Percentiles rank a stretch among this genome's conserved stretches.
phyloP scores from a whole-genome alignment of 163 green algal genomes.

The Scenedesmus sp. region DNA sequence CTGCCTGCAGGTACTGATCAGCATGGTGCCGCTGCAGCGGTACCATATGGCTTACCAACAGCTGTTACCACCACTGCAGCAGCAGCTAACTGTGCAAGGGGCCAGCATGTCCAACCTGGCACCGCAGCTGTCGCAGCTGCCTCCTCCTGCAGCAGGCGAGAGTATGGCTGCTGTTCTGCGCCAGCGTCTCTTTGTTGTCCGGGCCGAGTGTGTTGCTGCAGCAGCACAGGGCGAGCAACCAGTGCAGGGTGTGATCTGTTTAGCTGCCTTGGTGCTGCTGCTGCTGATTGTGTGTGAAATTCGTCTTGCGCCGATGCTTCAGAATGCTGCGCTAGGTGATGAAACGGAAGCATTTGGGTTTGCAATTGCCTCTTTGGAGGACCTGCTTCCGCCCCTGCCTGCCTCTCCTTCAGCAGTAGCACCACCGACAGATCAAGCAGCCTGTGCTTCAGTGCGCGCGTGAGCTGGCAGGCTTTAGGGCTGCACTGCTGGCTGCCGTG shows the following conservation, averaged over 20 bases:
- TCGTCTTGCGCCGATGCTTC: too few species aligned
- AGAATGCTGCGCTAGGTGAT: background rate
- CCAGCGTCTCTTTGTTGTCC: background rate
- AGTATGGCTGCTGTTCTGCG: background rate
- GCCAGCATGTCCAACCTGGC: background rate
- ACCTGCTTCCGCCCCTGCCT: background rate
- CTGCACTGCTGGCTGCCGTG: background rate
- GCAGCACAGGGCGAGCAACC: background rate
- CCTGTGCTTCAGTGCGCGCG: background rate
- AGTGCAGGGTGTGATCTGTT: background rate
- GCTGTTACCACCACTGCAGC: slow-evolving; percentile 16
- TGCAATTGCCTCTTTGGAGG: background rate
- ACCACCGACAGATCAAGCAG: background rate
- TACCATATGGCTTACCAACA: background rate
- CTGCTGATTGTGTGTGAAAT: too few species aligned
- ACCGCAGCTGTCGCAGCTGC: background rate
- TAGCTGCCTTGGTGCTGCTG: too few species aligned
- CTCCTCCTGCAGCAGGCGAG: background rate
- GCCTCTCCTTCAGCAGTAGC: background rate
- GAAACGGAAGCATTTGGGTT: background rate
- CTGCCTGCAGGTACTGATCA: background rate
- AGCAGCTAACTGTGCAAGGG: background rate
- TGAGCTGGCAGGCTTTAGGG: background rate
- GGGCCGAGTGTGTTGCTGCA: background rate
- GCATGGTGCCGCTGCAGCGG: slow-evolving; percentile 5